Evolutionary conservation across 2,329 filamentous ascomycete species (phyloP).

Genomic region (Alternaria metachromatica): DNA sequence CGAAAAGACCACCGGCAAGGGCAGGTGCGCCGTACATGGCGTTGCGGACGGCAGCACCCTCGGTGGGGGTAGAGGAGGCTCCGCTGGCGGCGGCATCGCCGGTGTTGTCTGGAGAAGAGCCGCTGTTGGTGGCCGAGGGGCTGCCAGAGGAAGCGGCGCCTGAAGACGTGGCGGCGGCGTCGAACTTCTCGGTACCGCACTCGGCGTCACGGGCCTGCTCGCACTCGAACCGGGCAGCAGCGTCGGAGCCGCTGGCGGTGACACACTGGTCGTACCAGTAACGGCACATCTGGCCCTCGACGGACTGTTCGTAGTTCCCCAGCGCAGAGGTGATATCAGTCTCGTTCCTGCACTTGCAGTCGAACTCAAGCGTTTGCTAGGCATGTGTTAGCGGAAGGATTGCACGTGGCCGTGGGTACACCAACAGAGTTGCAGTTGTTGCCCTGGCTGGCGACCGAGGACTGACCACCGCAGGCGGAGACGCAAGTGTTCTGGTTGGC

Average conservation of each 20-base stretch:
- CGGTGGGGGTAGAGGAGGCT: constrained; percentile 16
- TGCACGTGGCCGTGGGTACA: neutral
- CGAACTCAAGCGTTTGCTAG: constrained; percentile 60
- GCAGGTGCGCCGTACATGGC: constrained; percentile 59
- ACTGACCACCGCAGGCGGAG: constrained; percentile 60
- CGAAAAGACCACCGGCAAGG: constrained; percentile 61
- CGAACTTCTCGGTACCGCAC: constrained; percentile 59
- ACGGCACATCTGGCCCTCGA: constrained; percentile 67
- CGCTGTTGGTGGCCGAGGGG: constrained; percentile 31
- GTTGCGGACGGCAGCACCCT: constrained; percentile 55
- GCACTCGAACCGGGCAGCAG: constrained; percentile 54
- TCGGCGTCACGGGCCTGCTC: constrained; percentile 43
- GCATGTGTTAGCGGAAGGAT: constrained; percentile 26
- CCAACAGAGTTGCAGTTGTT: constrained; percentile 67
- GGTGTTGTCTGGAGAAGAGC: constrained; percentile 37
- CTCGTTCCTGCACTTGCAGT: constrained; percentile 64
- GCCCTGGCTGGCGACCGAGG: constrained; percentile 48
- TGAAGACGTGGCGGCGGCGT: constrained; percentile 27
- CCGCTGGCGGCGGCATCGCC: constrained; percentile 34
- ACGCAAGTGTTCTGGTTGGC: constrained; percentile 67
- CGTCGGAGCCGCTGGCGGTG: constrained; percentile 47
- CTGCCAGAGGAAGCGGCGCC: constrained; percentile 34
- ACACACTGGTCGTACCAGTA: constrained; percentile 56
- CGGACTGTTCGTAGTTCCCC: constrained; percentile 61
- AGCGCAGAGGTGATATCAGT: constrained; percentile 54